Conservation (phyloP, 768 basidiomycete genomes). For the Vishniacozyma victoriae region DNA sequence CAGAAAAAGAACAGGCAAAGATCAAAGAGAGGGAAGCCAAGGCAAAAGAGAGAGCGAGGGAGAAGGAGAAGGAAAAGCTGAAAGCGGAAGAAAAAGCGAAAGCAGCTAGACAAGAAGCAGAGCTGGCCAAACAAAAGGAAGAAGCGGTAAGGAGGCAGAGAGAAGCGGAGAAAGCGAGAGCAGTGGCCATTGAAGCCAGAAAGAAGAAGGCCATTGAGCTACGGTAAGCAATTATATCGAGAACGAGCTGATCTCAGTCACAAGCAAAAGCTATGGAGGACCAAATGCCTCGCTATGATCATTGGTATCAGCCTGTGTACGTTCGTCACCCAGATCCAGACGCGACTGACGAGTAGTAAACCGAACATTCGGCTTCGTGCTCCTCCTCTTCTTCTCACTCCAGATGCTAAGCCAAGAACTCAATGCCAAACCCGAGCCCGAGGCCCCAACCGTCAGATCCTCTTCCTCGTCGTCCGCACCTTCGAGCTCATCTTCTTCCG, state of each 20-base stretch:
- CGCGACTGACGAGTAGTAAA: conserved; percentile 18
- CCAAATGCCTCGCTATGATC: conserved; percentile 38
- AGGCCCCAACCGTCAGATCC: not conserved
- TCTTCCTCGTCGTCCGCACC: not conserved
- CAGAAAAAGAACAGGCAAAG: conserved; percentile 1
- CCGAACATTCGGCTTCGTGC: conserved; percentile 27
- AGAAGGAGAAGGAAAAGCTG: conserved; percentile 15
- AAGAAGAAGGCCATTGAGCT: conserved; percentile 15
- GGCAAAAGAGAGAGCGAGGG: conserved; percentile 19
- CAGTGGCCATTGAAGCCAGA: not conserved
- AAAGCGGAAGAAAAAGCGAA: conserved; percentile 15
- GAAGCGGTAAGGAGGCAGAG: conserved; percentile 13
- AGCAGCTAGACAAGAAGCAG: conserved; percentile 13
- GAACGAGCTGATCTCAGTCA: conserved; percentile 12
- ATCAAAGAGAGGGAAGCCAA: conserved; percentile 5
- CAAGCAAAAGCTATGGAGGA: conserved; percentile 36
- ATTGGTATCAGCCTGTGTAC: conserved; percentile 38
- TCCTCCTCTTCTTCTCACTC: conserved; percentile 32
- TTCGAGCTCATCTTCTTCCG: conserved; percentile 5
- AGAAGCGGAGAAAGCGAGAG: conserved; percentile 16
- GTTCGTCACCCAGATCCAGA: conserved; percentile 6
- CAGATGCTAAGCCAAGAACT: conserved; percentile 38
- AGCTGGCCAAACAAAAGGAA: conserved; percentile 15
- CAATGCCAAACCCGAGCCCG: conserved; percentile 9
- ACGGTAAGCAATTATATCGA: conserved; percentile 11